Base-by-base conservation (phyloP, 495 filamentous ascomycete species). In the Rostrohypoxylon terebratum region DNA sequence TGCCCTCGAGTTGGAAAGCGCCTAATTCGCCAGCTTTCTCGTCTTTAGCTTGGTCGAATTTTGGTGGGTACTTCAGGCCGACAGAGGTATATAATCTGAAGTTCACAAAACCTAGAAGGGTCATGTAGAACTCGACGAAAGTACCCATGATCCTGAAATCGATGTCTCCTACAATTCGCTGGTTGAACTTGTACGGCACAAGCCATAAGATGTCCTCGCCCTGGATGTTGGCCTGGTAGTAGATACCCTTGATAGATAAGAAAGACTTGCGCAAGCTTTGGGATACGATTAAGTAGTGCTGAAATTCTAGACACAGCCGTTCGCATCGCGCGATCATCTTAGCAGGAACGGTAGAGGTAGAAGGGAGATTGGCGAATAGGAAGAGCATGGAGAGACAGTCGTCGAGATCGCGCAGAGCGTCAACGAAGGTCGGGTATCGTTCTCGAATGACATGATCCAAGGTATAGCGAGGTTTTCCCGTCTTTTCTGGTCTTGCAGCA, bases 71-170 rank as follows among this genome's bases (percentile, higher is more conserved):
- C 55, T 97, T 90, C 45, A 98, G 78, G 3, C 96, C 96, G 68
- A 96, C 84, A 0, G 92, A 89, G 0, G 94, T 97, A 81, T 97
- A 99, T 23, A 99, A 85, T 58, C 93, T 83, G 85, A 91, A 99
- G 84, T 98, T 97, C 77, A 98, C 92, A 71, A 98, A 99, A 51
- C 96, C 92, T 9, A 99, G 84, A 11, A 99, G 84, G 2, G 96
- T 98, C 57, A 94, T 96, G 84, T 99, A 99, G 81, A 99, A 98
- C 74, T 99, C 94, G 58, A 99, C 92, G 77, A 99, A 99, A 1
- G 96, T 99, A 45, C 92, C 94, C 96, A 99, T 99, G 78, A 99
- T 98, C 74, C 96, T 86, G 84, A 97, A 98, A 81, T 99, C 96
- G 53, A 99, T 90, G 80, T 98, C 96, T 13, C 90, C 92, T 23